Percentiles rank a stretch among this genome's conserved stretches.
Evolutionary conservation across 768 basidiomycete species (phyloP).

Genomic region (Omphalotus guepiniiformis): DNA sequence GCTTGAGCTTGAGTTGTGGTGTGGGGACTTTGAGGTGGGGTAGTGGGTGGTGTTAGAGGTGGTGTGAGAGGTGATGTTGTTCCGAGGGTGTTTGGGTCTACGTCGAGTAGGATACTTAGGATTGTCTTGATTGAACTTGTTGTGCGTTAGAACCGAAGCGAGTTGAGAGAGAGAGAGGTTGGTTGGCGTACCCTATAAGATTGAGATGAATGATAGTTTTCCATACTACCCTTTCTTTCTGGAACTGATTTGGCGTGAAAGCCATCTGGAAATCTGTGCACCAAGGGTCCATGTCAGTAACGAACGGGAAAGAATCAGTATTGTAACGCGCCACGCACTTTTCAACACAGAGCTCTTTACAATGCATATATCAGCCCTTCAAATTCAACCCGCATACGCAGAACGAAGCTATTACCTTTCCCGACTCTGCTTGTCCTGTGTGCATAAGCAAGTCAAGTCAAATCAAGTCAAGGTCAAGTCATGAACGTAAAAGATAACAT

Average conservation of each 20-base stretch:
- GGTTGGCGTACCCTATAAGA: slow-evolving; percentile 46
- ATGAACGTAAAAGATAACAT: not conserved
- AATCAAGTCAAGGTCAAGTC: not conserved
- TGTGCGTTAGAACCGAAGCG: not conserved
- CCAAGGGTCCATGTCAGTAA: not conserved
- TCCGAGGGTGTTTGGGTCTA: slow-evolving; percentile 15
- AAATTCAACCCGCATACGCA: not conserved
- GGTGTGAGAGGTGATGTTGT: slow-evolving; percentile 27
- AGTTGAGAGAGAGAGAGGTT: not conserved
- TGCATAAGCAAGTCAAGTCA: not conserved
- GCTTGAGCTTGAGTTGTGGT: slow-evolving; percentile 22
- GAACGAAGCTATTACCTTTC: slow-evolving; percentile 23
- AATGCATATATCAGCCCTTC: not conserved
- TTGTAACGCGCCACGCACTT: slow-evolving; percentile 25
- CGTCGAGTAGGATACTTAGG: slow-evolving; percentile 42
- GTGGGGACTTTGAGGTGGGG: slow-evolving; percentile 17
- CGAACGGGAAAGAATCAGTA: not conserved
- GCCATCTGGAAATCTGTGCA: slow-evolving; percentile 65
- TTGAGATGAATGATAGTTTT: slow-evolving; percentile 65
- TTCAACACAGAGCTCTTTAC: slow-evolving; percentile 45
- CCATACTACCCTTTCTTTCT: slow-evolving; percentile 55
- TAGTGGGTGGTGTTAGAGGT: slow-evolving; percentile 21
- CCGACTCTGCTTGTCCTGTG: slow-evolving; percentile 38
- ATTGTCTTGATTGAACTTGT: slow-evolving; percentile 55
- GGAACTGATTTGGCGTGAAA: slow-evolving; percentile 59